These are phyloP conservation scores for Cerrena zonata DNA, from an alignment of 1,284 basidiomycete species.

Conservation along the genomic window DNA sequence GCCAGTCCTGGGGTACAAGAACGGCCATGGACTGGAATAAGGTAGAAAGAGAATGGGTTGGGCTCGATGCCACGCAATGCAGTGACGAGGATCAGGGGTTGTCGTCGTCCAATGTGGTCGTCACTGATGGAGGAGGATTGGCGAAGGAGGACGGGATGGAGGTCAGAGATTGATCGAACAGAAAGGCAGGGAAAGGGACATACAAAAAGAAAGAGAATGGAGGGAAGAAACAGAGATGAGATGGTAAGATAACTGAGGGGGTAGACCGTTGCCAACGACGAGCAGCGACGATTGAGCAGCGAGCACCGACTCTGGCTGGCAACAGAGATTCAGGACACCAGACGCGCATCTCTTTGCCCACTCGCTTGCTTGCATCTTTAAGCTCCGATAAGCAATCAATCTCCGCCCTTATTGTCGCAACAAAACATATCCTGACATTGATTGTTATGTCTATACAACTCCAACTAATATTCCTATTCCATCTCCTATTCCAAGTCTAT, in stretches of 20 bases:
- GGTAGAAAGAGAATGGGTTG: slow-evolving; percentile 10
- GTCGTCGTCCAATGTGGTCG: neutral
- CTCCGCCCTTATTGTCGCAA: too few relatives aligned
- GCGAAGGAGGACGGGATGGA: slow-evolving; percentile 10
- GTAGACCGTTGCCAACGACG: slow-evolving; percentile 22
- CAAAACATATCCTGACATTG: too few relatives aligned
- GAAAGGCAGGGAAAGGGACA: slow-evolving; percentile 17
- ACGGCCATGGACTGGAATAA: slow-evolving; percentile 60
- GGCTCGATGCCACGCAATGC: neutral
- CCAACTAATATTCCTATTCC: too few relatives aligned
- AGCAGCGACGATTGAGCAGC: slow-evolving; percentile 1
- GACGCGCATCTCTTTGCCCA: neutral
- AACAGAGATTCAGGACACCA: too few relatives aligned
- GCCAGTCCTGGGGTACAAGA: slow-evolving; percentile 70
- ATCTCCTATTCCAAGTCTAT: too few relatives aligned
- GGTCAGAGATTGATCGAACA: slow-evolving; percentile 21
- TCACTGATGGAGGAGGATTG: neutral
- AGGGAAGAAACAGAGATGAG: slow-evolving; percentile 19
- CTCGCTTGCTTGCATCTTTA: neutral
- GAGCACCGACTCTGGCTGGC: too few relatives aligned
- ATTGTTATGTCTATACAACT: too few relatives aligned
- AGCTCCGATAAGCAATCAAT: too few relatives aligned
- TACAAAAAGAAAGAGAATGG: slow-evolving; percentile 21
- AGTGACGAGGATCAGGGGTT: neutral
- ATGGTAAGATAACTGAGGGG: slow-evolving; percentile 16